Conservation (phyloP, 169 alveolate genomes). For the Eimeria necatrix region DNA sequence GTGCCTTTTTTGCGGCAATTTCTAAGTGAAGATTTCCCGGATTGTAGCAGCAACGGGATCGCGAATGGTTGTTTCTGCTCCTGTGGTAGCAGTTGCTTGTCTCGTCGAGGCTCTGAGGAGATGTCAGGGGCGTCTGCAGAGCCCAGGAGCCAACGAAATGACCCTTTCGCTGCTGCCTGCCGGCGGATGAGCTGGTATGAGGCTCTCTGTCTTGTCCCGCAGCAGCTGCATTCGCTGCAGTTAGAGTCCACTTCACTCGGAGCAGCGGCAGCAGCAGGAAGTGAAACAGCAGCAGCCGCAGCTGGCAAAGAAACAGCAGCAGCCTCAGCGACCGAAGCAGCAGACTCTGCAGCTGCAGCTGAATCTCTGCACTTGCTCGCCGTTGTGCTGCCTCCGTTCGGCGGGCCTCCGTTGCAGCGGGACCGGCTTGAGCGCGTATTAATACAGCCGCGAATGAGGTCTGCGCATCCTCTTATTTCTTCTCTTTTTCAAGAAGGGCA, state of each 20-base stretch:
- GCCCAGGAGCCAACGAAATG: background rate
- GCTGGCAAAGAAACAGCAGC: background rate
- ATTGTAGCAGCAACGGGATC: background rate
- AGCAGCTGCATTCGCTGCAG: slow-evolving; percentile 17
- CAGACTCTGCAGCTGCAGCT: background rate
- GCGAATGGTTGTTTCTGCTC: background rate
- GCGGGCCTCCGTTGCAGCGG: background rate
- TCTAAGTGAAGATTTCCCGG: slow-evolving; percentile 11
- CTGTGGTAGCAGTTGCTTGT: background rate
- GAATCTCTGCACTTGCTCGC: slow-evolving; percentile 29
- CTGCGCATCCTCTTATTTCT: slow-evolving; percentile 9
- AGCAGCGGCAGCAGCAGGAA: background rate
- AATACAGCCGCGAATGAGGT: background rate
- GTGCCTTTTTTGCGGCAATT: background rate
- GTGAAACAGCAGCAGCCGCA: background rate
- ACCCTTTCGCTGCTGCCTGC: slow-evolving; percentile 5
- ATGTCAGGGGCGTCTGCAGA: background rate
- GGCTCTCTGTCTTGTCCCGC: slow-evolving; percentile 10
- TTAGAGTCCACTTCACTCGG: background rate
- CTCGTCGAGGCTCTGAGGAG: background rate
- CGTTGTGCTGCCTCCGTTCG: slow-evolving; percentile 31
- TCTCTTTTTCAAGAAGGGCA: background rate
- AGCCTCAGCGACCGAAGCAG: background rate
- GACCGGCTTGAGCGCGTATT: background rate
- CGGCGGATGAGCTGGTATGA: slow-evolving; percentile 44